Evolutionary conservation across 1,284 basidiomycete species (phyloP).

Genomic region (Chalciporus sp.): DNA sequence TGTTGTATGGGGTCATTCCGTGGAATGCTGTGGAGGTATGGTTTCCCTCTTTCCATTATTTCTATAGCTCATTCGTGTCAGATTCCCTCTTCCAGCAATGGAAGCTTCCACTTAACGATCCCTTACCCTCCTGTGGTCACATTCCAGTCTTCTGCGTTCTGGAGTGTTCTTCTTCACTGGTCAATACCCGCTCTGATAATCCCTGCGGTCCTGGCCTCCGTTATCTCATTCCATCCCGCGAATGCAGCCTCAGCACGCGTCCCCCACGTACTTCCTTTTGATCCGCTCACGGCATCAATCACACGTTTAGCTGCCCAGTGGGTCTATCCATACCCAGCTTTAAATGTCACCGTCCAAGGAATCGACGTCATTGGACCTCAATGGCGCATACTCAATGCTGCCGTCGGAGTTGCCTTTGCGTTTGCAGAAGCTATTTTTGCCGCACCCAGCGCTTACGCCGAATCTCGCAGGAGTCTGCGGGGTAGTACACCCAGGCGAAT

Average conservation of each 20-base stretch:
- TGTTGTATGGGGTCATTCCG: constrained; percentile 48
- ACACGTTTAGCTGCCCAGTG: constrained; percentile 57
- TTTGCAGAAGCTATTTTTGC: constrained; percentile 58
- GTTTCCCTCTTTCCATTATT: not conserved
- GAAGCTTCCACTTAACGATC: constrained; percentile 31
- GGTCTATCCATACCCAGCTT: constrained; percentile 48
- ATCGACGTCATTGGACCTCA: constrained; percentile 54
- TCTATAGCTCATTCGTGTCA: constrained; percentile 19
- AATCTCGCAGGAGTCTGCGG: constrained; percentile 29
- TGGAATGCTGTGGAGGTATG: constrained; percentile 46
- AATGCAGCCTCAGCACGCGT: constrained; percentile 29
- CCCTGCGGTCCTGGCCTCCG: constrained; percentile 53
- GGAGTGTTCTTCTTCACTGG: constrained; percentile 58
- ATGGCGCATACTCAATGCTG: constrained; percentile 54
- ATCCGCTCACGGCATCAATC: constrained; percentile 62
- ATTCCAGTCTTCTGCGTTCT: constrained; percentile 48
- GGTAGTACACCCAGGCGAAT: constrained; percentile 28
- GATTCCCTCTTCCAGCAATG: constrained; percentile 17
- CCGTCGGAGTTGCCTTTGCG: constrained; percentile 58
- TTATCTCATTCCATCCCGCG: constrained; percentile 60
- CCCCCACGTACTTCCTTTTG: constrained; percentile 41
- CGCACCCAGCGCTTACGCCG: constrained; percentile 34
- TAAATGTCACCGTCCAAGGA: constrained; percentile 29
- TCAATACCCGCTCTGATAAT: constrained; percentile 55
- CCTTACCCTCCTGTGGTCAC: constrained; percentile 48